phyloP scores from a whole-genome alignment of 2,329 filamentous ascomycete species.

The Sclerotinia borealis region DNA sequence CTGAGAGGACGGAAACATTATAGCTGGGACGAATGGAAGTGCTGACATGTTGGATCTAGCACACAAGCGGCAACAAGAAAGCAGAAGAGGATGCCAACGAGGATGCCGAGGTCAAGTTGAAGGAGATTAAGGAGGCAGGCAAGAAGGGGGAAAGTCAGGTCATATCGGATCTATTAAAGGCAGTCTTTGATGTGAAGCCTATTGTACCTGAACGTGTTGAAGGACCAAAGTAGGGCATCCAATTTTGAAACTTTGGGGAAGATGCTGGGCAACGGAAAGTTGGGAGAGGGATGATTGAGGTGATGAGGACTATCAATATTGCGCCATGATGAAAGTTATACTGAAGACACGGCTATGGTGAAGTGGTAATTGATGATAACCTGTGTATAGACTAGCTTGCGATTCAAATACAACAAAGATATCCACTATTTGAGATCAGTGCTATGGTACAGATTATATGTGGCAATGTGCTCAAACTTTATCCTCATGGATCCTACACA shows the following conservation, averaged over 20 bases:
- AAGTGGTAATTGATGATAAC: constrained; percentile 3
- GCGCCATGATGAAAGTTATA: not conserved
- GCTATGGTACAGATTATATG: not conserved
- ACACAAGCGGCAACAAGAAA: constrained; percentile 83
- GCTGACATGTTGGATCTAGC: constrained; percentile 47
- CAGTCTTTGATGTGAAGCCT: constrained; percentile 80
- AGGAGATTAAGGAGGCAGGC: constrained; percentile 74
- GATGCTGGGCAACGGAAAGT: not conserved
- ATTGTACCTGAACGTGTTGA: constrained; percentile 45
- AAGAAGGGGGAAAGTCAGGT: constrained; percentile 75
- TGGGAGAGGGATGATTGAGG: not conserved
- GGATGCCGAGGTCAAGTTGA: constrained; percentile 75
- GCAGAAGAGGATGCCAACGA: constrained; percentile 73
- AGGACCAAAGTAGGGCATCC: constrained; percentile 25
- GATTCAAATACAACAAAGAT: constrained; percentile 20
- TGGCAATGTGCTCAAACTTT: not conserved
- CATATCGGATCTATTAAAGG: constrained; percentile 73
- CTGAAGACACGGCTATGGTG: not conserved
- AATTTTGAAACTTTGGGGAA: not conserved
- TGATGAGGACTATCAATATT: not conserved
- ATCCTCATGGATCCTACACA: not conserved
- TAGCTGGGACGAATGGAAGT: not conserved
- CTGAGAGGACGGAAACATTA: not conserved
- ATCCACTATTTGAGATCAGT: constrained; percentile 8
- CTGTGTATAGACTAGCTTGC: constrained; percentile 27